Evolutionary conservation across 2,329 filamentous ascomycete genomes (phyloP), one percentile per base, ranked within the genome.

Genomic region (Ophiostoma ips): DNA sequence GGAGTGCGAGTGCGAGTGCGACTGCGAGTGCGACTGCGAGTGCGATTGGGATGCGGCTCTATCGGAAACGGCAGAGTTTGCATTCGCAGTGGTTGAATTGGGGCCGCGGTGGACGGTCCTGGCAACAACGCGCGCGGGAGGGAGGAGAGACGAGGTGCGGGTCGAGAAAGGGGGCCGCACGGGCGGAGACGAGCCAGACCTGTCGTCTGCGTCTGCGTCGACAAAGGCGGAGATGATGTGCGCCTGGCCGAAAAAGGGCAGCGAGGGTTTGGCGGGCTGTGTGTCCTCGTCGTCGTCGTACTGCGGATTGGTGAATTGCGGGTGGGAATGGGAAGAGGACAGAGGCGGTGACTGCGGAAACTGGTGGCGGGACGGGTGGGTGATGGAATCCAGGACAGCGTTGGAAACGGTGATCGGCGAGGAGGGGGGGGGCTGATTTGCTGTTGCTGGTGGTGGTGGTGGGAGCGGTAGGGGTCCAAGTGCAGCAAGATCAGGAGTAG

Each of bases 111-210:
- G 16, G 5, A 47, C 43, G 21, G 36, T 47, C 40, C 49, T 49
- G 43, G 46, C 47, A 61, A 52, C 59, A 61, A 55, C 63, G 61
- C 50, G 52, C 10, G 51, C 49, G 34, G 67, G 63, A 40, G 68
- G 66, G n/a, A 70, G 60, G 49, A 72, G 62, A 41, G 70, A 71
- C 31, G 69, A 70, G 24, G 63, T 66, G 54, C 68, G 66, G 45
- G 68, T 67, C 38, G 65, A 38, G 57, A 59, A 52, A 62, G 58
- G 55, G 61, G 55, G 38, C 56, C 56, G 50, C 55, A 59, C 34
- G 8, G 36, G 50, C 38, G 40, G 38, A 48, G 38, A 45, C 30
- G 30, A 36, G 10, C 37, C 21, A 34, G 34, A 19, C 36, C 24
- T 18, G 35, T 46, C 49, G 34, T 50, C 41, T 11, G 28, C 18